Evolutionary conservation across 2,329 filamentous ascomycete species (phyloP), one percentile per base, ranked within the genome.

Genomic region (Fusarium papillatum): DNA sequence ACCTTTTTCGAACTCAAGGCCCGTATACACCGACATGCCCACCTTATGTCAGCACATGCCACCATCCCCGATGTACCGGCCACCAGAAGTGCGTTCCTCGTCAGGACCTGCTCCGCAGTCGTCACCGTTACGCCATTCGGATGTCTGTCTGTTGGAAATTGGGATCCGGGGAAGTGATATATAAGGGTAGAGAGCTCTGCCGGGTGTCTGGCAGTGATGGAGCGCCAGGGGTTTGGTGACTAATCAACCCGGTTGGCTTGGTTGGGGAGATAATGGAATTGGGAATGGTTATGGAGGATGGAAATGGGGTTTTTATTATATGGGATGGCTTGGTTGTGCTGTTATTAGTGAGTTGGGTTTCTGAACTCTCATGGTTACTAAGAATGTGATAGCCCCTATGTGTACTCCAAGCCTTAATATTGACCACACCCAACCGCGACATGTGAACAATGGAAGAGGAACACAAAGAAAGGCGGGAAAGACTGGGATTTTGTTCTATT

Each of bases 41-140:
- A 61, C 59, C 59, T 31, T 61, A 41, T 61, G 59, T 61, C 59
- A 39, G 36, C 59, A 61, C 36, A 41, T 24, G 31, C n/a, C 38
- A 17, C 38, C 36, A 13, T 61, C 59, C 59, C 24, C 36, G n/a
- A 29, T 31, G 24, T n/a, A 61, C 31, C 36, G 17, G 59, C 59
- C 11, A 41, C 59, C 17, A 5, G 59, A 22, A 31, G 22, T 39
- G 36, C 24, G 59, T 13, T n/a, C 39, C 26, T 46, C 60, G 60
- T 63, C 60, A 63, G 60, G 39, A 46, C n/a, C 60, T 31, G 29
- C 50, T 34, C 29, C n/a, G 24, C 26, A 46, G 38, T 29, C 31
- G 14, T 16, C n/a, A 46, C 31, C 22, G n/a, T 31, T 64, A 19
- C 31, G 29, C 62, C 62, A 64, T 31, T 64, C 36, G 10, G 62